phyloP scores from a whole-genome alignment of 768 basidiomycete genomes.

The Boletus patriciae region DNA sequence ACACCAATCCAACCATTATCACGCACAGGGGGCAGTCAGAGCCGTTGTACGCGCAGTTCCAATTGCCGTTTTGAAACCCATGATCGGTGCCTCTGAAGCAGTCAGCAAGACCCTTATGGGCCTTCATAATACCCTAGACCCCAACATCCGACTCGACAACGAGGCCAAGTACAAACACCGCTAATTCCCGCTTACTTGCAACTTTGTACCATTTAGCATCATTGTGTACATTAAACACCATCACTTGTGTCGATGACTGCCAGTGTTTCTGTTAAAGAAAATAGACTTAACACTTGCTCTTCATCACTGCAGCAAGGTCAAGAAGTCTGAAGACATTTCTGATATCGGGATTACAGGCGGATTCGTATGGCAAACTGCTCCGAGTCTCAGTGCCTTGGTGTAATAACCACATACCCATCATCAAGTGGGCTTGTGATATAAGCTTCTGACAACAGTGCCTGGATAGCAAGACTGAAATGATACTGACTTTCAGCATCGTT shows the following conservation, averaged over 20 bases:
- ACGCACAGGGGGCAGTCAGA: constrained; percentile 77
- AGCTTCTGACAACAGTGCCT: constrained; percentile 27
- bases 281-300: not conserved
- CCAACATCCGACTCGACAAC: constrained; percentile 75
- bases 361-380: not conserved
- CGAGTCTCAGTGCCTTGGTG: constrained; percentile 22
- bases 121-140: constrained; percentile 90
- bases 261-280: not conserved
- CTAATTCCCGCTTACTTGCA: constrained; percentile 33
- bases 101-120: constrained; percentile 95
- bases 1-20: not conserved
- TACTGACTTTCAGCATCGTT: not conserved
- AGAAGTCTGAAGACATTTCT: not conserved
- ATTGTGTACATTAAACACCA: constrained; percentile 15
- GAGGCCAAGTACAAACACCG: constrained; percentile 94
- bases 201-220: constrained; percentile 23
- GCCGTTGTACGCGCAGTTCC: constrained; percentile 97
- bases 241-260: not conserved
- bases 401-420: constrained; percentile 29
- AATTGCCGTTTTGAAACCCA: constrained; percentile 94
- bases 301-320: not conserved
- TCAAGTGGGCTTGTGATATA: constrained; percentile 34
- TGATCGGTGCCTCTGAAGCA: constrained; percentile 97
- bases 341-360: not conserved
- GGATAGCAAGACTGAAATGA: constrained; percentile 17